These are phyloP conservation scores for Pisolithus marmoratus DNA, from an alignment of 768 basidiomycete genomes.

Conservation along the genomic window DNA sequence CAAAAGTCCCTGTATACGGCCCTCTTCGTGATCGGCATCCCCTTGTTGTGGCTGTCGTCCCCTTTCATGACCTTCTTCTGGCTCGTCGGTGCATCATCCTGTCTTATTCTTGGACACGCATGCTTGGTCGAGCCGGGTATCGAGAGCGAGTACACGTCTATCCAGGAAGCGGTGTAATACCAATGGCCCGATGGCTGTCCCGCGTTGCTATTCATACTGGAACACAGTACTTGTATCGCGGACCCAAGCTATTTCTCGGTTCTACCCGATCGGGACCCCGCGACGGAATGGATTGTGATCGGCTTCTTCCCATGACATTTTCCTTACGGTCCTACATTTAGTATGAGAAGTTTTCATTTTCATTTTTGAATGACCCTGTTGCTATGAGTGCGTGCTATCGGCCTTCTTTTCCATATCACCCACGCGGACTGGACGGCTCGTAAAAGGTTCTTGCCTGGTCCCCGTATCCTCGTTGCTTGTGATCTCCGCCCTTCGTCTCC, in stretches of 20 bases:
- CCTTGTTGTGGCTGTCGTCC: constrained; percentile 74
- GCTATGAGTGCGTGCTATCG: neutral
- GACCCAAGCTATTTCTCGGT: no score
- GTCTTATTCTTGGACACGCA: constrained; percentile 85
- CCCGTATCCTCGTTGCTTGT: no score
- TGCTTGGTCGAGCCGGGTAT: constrained; percentile 89
- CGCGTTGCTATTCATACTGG: neutral
- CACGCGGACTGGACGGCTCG: no score
- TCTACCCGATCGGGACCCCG: no score
- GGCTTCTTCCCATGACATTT: neutral
- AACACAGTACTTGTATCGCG: no score
- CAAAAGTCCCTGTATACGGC: constrained; percentile 85
- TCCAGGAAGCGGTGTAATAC: constrained; percentile 63
- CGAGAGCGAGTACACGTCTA: constrained; percentile 84
- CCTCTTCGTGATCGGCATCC: constrained; percentile 89
- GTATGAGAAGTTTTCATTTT: neutral
- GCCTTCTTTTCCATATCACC: no score
- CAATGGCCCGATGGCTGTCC: neutral
- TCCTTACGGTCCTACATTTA: neutral
- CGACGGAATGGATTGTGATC: neutral
- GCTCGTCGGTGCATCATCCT: constrained; percentile 82
- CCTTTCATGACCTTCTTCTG: constrained; percentile 87
- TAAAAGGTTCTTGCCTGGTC: no score
- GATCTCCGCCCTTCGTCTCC: no score
- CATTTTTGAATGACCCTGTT: neutral